Conservation (phyloP, 176 grass and related monocot genomes). For the Canna indica region DNA sequence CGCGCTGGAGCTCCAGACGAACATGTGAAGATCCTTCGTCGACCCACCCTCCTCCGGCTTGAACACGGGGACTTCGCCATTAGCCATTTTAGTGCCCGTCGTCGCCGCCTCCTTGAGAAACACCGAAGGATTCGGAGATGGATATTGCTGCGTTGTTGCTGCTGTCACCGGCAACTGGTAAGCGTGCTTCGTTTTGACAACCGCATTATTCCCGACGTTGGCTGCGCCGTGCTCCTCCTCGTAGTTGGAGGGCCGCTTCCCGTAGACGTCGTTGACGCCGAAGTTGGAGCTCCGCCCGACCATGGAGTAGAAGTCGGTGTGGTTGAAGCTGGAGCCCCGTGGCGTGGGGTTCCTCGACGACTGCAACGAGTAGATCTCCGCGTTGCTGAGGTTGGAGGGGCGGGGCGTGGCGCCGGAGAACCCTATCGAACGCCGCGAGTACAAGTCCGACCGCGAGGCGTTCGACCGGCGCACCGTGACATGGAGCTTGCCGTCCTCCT, state of each 20-base stretch:
- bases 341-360: slow-evolving; percentile 85
- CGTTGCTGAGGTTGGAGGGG: slow-evolving; percentile 69
- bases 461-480: slow-evolving; percentile 11
- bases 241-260: not conserved
- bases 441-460: slow-evolving; percentile 5
- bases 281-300: slow-evolving; percentile 26
- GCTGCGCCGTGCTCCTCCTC: not conserved
- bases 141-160: not conserved
- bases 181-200: not conserved
- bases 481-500: slow-evolving; percentile 13
- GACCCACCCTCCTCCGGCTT: slow-evolving; percentile 59
- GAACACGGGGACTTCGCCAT: not conserved
- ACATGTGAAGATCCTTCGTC: slow-evolving; percentile 93
- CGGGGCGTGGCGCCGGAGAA: slow-evolving; percentile 26
- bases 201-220: no score
- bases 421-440: not conserved
- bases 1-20: slow-evolving; percentile 97
- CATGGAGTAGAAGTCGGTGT: slow-evolving; percentile 81
- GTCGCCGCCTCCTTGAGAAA: not conserved
- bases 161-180: not conserved
- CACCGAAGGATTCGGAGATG: not conserved
- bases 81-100: not conserved
- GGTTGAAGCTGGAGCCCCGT: slow-evolving; percentile 68
- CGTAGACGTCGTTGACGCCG: not conserved
- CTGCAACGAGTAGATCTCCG: slow-evolving; percentile 85